phyloP scores from a whole-genome alignment of 345 rosid species.

The Salix brachista region DNA sequence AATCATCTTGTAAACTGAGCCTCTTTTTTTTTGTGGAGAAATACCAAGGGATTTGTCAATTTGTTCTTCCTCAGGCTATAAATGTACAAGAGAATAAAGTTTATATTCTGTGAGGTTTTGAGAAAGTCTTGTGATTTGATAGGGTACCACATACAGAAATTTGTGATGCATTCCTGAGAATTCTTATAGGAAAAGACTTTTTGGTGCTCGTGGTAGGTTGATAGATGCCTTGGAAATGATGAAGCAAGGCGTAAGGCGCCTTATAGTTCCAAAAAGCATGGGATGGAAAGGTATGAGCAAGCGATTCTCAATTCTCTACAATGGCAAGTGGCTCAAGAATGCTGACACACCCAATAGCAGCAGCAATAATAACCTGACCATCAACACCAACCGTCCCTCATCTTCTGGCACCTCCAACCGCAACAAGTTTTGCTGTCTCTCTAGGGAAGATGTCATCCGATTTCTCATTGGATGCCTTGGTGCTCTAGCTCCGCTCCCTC shows the following conservation, averaged over 20 bases:
- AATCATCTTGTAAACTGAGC: neutral
- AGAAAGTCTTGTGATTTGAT: neutral
- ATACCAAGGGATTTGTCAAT: neutral
- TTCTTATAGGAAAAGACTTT: neutral
- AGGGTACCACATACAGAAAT: neutral
- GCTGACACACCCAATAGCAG: slow-evolving; percentile 47
- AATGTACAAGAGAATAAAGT: neutral
- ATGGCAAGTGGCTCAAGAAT: slow-evolving; percentile 91
- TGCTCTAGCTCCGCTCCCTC: slow-evolving; percentile 93
- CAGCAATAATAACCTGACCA: slow-evolving; percentile 46
- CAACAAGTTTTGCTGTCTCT: slow-evolving; percentile 90
- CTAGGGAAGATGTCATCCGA: slow-evolving; percentile 87
- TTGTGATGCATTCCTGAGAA: neutral
- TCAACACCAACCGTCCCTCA: slow-evolving; percentile 46
- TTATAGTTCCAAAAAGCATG: slow-evolving; percentile 70
- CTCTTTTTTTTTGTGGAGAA: neutral
- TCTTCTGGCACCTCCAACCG: slow-evolving; percentile 47
- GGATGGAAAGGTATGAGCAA: slow-evolving; percentile 96
- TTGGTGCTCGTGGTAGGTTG: slow-evolving; percentile 44
- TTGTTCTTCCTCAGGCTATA: neutral
- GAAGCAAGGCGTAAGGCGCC: slow-evolving; percentile 93
- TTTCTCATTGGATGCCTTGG: slow-evolving; percentile 95
- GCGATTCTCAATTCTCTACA: slow-evolving; percentile 79
- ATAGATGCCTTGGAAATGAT: slow-evolving; percentile 97
- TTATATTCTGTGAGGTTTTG: neutral